Conservation (phyloP, 75 land plant genomes). For the Pseudotsuga menziesii region DNA sequence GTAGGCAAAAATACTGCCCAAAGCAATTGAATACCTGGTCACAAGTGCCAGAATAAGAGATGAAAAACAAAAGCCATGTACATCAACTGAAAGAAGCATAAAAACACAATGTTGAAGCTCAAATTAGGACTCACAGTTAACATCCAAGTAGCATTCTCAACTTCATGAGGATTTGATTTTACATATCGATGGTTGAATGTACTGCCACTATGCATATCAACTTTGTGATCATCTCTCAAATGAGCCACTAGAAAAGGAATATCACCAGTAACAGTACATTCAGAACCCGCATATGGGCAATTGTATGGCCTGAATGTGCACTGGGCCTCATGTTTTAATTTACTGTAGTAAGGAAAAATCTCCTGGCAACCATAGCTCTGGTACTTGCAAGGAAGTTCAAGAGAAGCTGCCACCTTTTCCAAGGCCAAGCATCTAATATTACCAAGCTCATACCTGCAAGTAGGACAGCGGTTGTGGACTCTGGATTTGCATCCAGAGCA, state of each 20-base stretch:
- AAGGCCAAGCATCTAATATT: conserved; percentile 3
- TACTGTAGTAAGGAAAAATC: conserved; percentile 58
- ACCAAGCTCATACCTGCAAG: conserved; percentile 2
- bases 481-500: background rate
- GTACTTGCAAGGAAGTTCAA: conserved; percentile 60
- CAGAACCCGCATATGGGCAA: conserved; percentile 70
- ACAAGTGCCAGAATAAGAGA: too few relatives aligned
- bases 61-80: too few relatives aligned
- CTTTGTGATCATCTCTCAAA: conserved; percentile 60
- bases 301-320: conserved; percentile 60
- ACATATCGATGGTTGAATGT: conserved; percentile 69
- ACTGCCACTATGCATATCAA: conserved; percentile 70
- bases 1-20: conserved; percentile 62
- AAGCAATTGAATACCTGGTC: conserved; percentile 63
- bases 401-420: conserved; percentile 23
- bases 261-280: conserved; percentile 59
- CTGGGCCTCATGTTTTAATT: conserved; percentile 50
- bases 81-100: too few relatives aligned
- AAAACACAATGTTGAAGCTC: too few relatives aligned
- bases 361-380: conserved; percentile 52
- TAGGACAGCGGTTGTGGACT: background rate
- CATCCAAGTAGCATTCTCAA: conserved; percentile 76
- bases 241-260: conserved; percentile 53
- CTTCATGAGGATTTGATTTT: conserved; percentile 62
- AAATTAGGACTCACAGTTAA: conserved; percentile 35